Evolutionary conservation across 2,329 filamentous ascomycete species (phyloP).

Genomic region (Ceratocystis alfenasii): DNA sequence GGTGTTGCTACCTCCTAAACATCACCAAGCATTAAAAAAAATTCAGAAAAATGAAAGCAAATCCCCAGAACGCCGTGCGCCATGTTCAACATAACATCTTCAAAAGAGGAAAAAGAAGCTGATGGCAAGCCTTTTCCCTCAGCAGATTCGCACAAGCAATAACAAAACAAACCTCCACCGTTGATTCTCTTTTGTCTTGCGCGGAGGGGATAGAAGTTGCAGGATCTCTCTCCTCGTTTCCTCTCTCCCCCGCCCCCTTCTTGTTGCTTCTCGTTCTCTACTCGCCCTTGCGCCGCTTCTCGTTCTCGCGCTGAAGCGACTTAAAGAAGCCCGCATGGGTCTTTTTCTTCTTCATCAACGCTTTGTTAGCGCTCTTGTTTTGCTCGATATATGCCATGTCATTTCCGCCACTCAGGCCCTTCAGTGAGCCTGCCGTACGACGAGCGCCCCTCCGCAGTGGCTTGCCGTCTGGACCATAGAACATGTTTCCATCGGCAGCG

Average conservation of each 20-base stretch:
- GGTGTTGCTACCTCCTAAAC: neutral
- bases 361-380: conserved; percentile 55
- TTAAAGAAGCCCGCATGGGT: conserved; percentile 33
- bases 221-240: neutral
- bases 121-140: no score
- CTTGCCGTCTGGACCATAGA: conserved; percentile 24
- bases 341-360: conserved; percentile 33
- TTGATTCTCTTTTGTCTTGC: neutral
- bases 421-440: conserved; percentile 72
- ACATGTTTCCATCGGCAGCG: conserved; percentile 22
- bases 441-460: conserved; percentile 31
- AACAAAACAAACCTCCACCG: neutral
- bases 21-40: neutral
- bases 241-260: neutral
- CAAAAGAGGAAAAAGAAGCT: neutral
- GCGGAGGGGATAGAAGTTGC: no score
- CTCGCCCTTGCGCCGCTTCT: conserved; percentile 22
- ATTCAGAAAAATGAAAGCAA: neutral
- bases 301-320: conserved; percentile 34
- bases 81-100: neutral
- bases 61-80: neutral
- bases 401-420: conserved; percentile 78
- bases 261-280: neutral
- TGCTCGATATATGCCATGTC: conserved; percentile 95
- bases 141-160: neutral